Conservation (phyloP, 2,329 filamentous ascomycete species). For the Cercospora janseana region DNA sequence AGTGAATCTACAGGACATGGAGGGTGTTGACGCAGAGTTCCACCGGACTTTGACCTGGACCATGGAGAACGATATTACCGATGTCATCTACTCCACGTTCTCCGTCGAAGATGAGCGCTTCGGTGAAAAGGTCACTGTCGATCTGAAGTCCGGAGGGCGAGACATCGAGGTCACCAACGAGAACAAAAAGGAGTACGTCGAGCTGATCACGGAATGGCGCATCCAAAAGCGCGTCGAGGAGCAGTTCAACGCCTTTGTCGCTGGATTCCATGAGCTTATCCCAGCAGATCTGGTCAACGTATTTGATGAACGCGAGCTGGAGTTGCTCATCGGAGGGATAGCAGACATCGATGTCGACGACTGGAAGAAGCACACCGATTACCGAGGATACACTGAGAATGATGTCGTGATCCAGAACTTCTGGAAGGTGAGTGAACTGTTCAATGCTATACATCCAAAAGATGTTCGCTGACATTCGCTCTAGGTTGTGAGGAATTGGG, state of each 20-base stretch:
- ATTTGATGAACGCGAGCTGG: slow-evolving; percentile 95
- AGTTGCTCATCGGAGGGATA: slow-evolving; percentile 95
- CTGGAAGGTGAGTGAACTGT: slow-evolving; percentile 68
- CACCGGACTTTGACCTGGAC: slow-evolving; percentile 97
- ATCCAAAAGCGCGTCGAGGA: slow-evolving; percentile 98
- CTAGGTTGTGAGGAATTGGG: slow-evolving; percentile 84
- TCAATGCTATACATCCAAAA: background rate
- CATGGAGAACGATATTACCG: slow-evolving; percentile 95
- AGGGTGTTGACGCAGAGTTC: slow-evolving; percentile 97
- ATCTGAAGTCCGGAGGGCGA: slow-evolving; percentile 84
- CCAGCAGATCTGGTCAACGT: slow-evolving; percentile 96
- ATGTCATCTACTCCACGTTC: slow-evolving; percentile 92
- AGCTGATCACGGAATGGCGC: slow-evolving; percentile 98
- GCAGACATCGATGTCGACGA: slow-evolving; percentile 99
- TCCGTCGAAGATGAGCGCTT: slow-evolving; percentile 97
- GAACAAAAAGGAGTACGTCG: slow-evolving; percentile 98
- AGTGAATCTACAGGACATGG: slow-evolving; percentile 91
- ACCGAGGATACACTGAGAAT: slow-evolving; percentile 95
- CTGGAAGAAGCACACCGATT: slow-evolving; percentile 99
- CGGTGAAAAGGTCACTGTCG: slow-evolving; percentile 88
- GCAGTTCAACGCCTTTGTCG: slow-evolving; percentile 97
- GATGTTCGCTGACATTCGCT: slow-evolving; percentile 22
- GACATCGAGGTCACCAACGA: slow-evolving; percentile 97
- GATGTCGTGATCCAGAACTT: slow-evolving; percentile 98
- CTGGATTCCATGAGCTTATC: slow-evolving; percentile 96